Percentiles rank a stretch among this genome's conserved stretches.
Evolutionary conservation across 345 rosid genomes (phyloP).

Genomic region (Murraya paniculata): DNA sequence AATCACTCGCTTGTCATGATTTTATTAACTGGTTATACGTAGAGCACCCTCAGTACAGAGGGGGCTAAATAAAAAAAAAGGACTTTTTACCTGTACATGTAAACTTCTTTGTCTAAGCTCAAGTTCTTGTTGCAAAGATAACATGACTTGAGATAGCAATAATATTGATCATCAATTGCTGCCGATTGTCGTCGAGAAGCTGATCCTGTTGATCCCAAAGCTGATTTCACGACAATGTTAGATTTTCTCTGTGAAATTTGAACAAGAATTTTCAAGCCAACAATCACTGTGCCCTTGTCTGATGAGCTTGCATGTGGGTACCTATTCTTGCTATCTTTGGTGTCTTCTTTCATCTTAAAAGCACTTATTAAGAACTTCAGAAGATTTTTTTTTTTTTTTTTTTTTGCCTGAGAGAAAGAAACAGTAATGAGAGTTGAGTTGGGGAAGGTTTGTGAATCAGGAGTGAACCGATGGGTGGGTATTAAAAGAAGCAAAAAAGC

Average conservation of each 20-base stretch:
- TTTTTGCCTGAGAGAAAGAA: not conserved
- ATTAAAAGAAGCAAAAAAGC: not conserved
- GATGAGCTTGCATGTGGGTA: not conserved
- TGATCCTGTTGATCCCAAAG: constrained; percentile 17
- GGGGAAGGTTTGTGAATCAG: not conserved
- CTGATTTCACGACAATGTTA: constrained; percentile 46
- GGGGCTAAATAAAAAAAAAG: too few relatives aligned
- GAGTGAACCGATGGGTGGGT: not conserved
- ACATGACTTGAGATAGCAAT: constrained; percentile 58
- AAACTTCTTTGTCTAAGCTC: constrained; percentile 56
- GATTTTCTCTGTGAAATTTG: constrained; percentile 26
- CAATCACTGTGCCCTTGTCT: constrained; percentile 22
- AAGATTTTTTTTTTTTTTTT: not conserved
- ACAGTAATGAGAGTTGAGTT: not conserved
- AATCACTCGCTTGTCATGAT: not conserved
- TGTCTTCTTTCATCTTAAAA: constrained; percentile 11
- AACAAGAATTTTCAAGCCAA: constrained; percentile 58
- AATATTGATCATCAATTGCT: constrained; percentile 1
- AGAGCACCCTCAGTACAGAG: not conserved
- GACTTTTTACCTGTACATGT: constrained; percentile 68
- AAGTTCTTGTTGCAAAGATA: constrained; percentile 52
- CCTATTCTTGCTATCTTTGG: not conserved
- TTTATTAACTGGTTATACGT: not conserved
- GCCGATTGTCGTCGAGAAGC: not conserved
- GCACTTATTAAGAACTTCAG: constrained; percentile 8